Conservation (phyloP, 495 filamentous ascomycete genomes). For the Lichenothelia convexa region DNA sequence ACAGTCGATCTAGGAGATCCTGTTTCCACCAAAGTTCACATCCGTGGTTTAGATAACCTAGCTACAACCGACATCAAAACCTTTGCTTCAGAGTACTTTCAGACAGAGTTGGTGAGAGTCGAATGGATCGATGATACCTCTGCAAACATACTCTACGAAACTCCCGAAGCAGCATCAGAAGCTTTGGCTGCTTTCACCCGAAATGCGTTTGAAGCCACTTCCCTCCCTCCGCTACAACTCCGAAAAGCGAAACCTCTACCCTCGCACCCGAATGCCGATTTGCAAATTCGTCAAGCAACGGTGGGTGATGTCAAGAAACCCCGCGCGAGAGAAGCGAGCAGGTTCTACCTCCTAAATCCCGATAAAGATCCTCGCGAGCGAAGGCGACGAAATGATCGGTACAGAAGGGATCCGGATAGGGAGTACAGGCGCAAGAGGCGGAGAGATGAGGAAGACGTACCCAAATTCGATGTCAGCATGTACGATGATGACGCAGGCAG, state of each 20-base stretch:
- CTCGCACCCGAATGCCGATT: constrained; percentile 44
- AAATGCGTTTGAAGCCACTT: constrained; percentile 21
- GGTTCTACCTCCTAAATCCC: constrained; percentile 81
- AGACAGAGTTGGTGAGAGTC: constrained; percentile 36
- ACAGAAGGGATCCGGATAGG: constrained; percentile 27
- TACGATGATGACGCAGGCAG: constrained; percentile 48
- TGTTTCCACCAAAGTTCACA: constrained; percentile 43
- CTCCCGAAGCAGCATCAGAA: constrained; percentile 44
- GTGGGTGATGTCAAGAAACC: constrained; percentile 59
- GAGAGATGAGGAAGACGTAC: constrained; percentile 29
- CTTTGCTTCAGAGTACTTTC: constrained; percentile 49
- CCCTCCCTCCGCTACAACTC: constrained; percentile 28
- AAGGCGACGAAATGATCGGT: constrained; percentile 27
- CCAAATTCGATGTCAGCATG: constrained; percentile 49
- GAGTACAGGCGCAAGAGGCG: constrained; percentile 38
- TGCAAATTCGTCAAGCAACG: constrained; percentile 58
- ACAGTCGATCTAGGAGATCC: not conserved
- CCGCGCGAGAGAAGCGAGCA: constrained; percentile 59
- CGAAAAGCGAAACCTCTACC: constrained; percentile 45
- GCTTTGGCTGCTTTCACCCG: constrained; percentile 49
- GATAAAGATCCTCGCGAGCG: constrained; percentile 67
- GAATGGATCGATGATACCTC: constrained; percentile 96
- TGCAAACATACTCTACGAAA: constrained; percentile 64
- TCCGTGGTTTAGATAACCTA: constrained; percentile 67
- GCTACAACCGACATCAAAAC: constrained; percentile 56